Evolutionary conservation across 768 basidiomycete species (phyloP).

Genomic region (Chlorophyllum brunneum): DNA sequence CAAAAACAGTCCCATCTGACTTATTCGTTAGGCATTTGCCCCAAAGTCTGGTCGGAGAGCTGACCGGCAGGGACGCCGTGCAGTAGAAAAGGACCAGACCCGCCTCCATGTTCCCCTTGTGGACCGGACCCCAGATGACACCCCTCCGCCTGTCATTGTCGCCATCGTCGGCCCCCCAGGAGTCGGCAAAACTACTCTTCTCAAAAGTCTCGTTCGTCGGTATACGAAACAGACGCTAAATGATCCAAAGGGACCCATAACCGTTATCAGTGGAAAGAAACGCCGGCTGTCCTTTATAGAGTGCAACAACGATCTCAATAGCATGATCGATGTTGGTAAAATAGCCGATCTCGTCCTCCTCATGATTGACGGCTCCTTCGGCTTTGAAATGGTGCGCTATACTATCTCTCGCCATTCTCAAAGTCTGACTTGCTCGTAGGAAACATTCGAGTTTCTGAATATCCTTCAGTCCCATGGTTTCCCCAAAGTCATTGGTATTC

Average conservation of each 20-base stretch:
- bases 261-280: constrained; percentile 91
- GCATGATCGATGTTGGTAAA: constrained; percentile 98
- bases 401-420: neutral
- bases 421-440: constrained; percentile 42
- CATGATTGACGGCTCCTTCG: constrained; percentile 97
- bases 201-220: constrained; percentile 86
- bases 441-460: constrained; percentile 98
- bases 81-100: constrained; percentile 91
- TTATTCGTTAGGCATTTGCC: constrained; percentile 72
- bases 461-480: constrained; percentile 96
- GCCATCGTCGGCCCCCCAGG: constrained; percentile 96
- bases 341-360: constrained; percentile 93
- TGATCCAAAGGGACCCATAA: constrained; percentile 90
- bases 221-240: constrained; percentile 92
- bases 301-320: constrained; percentile 96
- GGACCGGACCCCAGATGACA: constrained; percentile 87
- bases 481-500: constrained; percentile 95
- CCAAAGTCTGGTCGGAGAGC: constrained; percentile 87
- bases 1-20: neutral
- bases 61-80: constrained; percentile 84
- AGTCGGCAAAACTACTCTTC: constrained; percentile 92
- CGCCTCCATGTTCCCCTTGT: constrained; percentile 95
- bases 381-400: constrained; percentile 90
- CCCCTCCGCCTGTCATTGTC: constrained; percentile 90
- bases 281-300: constrained; percentile 94